These are phyloP conservation scores for Thielaviopsis euricoi DNA, from an alignment of 2,329 filamentous ascomycete genomes.

Conservation along the genomic window DNA sequence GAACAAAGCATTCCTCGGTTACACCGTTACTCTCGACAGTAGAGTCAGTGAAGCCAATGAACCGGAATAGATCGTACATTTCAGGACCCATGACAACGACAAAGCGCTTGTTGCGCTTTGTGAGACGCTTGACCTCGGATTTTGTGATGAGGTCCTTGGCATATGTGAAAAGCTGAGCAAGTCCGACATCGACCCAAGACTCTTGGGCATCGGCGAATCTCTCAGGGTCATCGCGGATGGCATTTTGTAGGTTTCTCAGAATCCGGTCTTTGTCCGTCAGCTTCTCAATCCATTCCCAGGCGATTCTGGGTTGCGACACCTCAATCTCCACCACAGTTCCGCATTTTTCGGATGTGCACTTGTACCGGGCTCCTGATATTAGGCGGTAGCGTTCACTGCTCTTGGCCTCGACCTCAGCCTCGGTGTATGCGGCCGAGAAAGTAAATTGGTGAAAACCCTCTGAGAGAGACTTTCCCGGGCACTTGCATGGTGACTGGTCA, in stretches of 20 bases:
- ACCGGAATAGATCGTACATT: conserved; percentile 31
- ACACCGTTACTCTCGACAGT: conserved; percentile 23
- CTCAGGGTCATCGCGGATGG: conserved; percentile 28
- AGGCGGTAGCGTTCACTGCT: conserved; percentile 9
- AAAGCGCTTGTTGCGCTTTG: conserved; percentile 40
- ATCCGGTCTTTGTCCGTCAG: conserved; percentile 31
- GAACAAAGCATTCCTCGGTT: conserved; percentile 23
- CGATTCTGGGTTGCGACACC: conserved; percentile 32
- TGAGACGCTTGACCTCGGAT: conserved; percentile 28
- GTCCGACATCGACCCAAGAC: conserved; percentile 24
- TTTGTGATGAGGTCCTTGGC: conserved; percentile 31
- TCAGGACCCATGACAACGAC: conserved; percentile 34
- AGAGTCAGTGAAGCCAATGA: conserved; percentile 31
- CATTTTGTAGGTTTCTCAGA: conserved; percentile 21
- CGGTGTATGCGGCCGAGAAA: conserved; percentile 7
- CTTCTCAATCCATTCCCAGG: conserved; percentile 24
- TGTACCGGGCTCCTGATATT: conserved; percentile 10
- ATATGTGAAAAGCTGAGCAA: conserved; percentile 33
- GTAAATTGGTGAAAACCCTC: conserved; percentile 12
- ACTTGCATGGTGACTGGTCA: conserved; percentile 10
- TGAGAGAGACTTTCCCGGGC: conserved; percentile 3
- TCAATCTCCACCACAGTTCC: conserved; percentile 20
- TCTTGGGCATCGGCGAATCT: conserved; percentile 29
- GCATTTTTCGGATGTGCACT: conserved; percentile 10
- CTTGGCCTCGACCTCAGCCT: conserved; percentile 1